Percentiles rank a stretch among this genome's conserved stretches.
These are phyloP conservation scores for Durio zibethinus DNA, from an alignment of 345 rosid genomes.

Conservation along the genomic window DNA sequence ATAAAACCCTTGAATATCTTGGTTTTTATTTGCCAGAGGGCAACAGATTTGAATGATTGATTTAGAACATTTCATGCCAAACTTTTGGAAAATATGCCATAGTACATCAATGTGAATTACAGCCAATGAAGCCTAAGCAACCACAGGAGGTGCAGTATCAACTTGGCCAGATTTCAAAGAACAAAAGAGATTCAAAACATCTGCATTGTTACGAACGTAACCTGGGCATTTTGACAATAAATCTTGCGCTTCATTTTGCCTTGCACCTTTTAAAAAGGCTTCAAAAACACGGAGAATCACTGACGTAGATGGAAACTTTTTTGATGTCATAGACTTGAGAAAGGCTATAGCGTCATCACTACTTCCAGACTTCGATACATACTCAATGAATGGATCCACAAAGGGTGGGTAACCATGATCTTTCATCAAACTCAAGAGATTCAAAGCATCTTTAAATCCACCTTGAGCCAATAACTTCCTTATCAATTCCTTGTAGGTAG, in stretches of 20 bases:
- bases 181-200: constrained; percentile 73
- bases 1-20: neutral
- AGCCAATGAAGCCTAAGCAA: constrained; percentile 27
- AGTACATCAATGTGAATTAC: constrained; percentile 11
- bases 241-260: constrained; percentile 70
- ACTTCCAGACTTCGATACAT: constrained; percentile 67
- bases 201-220: constrained; percentile 65
- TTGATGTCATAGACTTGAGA: constrained; percentile 59
- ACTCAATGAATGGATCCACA: constrained; percentile 59
- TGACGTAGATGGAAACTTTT: constrained; percentile 64
- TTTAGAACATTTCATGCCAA: constrained; percentile 13
- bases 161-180: constrained; percentile 38
- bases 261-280: constrained; percentile 59
- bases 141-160: constrained; percentile 23
- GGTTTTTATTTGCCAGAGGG: neutral
- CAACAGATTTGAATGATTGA: neutral
- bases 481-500: constrained; percentile 60
- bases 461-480: constrained; percentile 56
- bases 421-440: constrained; percentile 64
- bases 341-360: constrained; percentile 59
- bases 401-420: constrained; percentile 71
- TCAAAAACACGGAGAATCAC: constrained; percentile 60
- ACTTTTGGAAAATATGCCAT: constrained; percentile 17
- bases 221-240: constrained; percentile 63
- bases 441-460: constrained; percentile 68